phyloP scores from a whole-genome alignment of 2,329 filamentous ascomycete species.

The Colletotrichum melonis region DNA sequence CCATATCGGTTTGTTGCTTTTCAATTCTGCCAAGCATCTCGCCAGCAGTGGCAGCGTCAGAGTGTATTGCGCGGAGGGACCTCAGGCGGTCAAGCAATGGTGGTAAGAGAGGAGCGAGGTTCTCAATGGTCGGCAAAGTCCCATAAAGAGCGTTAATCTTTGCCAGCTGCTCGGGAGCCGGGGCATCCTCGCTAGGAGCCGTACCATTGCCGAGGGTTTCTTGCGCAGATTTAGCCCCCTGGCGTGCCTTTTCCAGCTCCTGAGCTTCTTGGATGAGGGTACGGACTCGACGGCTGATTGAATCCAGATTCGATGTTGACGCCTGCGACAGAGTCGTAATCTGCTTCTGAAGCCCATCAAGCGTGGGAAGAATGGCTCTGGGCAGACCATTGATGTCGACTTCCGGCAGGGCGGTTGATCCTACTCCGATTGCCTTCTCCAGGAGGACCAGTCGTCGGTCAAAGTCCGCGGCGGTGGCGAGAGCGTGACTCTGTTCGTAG shows the following conservation, averaged over 20 bases:
- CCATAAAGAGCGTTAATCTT: slow-evolving; percentile 95
- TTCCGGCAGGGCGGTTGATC: slow-evolving; percentile 74
- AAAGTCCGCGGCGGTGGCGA: slow-evolving; percentile 88
- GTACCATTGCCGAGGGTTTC: slow-evolving; percentile 66
- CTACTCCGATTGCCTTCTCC: slow-evolving; percentile 85
- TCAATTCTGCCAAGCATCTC: slow-evolving; percentile 83
- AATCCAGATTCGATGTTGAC: slow-evolving; percentile 78
- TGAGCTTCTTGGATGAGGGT: slow-evolving; percentile 80
- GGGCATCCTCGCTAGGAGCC: slow-evolving; percentile 51
- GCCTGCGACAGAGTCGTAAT: slow-evolving; percentile 80
- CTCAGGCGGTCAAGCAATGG: slow-evolving; percentile 86
- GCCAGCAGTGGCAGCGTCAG: slow-evolving; percentile 84
- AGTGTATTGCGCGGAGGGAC: slow-evolving; percentile 85
- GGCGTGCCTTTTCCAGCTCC: slow-evolving; percentile 73
- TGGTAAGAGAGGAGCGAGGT: slow-evolving; percentile 84
- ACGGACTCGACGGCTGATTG: slow-evolving; percentile 75
- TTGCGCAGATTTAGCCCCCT: slow-evolving; percentile 70
- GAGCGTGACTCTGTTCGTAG: slow-evolving; percentile 75
- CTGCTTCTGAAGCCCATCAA: slow-evolving; percentile 85
- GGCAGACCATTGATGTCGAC: slow-evolving; percentile 66
- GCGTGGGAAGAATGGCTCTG: slow-evolving; percentile 81
- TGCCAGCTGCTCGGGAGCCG: slow-evolving; percentile 77
- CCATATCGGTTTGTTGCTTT: slow-evolving; percentile 83
- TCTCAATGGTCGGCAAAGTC: slow-evolving; percentile 88
- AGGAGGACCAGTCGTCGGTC: slow-evolving; percentile 83